Evolutionary conservation across 108 stramenopile genomes (phyloP), one percentile per base, ranked within the genome.

Genomic region (Fragilaria crotonensis): DNA sequence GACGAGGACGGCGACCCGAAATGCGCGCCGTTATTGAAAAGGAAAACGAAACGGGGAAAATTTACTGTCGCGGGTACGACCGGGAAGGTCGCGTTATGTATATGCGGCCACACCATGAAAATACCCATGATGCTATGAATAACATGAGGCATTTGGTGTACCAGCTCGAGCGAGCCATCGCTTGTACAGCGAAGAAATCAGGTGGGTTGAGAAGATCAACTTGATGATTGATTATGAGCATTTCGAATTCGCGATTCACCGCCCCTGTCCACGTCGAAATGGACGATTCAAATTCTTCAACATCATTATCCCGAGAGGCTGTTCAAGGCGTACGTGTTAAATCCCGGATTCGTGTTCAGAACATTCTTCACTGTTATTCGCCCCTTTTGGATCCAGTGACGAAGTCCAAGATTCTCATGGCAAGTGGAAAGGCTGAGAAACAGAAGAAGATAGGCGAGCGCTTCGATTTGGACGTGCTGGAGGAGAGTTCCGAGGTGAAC

Each of bases 121-220:
- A 96, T 63, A 89, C 89, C 5, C 59, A 62, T 5, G 51, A 87
- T 49, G 76, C 84, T 48, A 51, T 70, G 23, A 75, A 87, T 33
- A 87, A 96, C 36, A 93, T 97, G 79, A 60, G 76, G 22, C 85
- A 95, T 67, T 68, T 97, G 50, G 94, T 95, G 0, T 96, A 91
- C 57, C 79, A 86, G 55, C 59, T 97, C 48, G 95, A 93, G 68
- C 70, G 92, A 41, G 90, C 87, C 7, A 84, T 93, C 54, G 81
- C 81, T 9, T 93, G 91, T 58, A 81, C 83, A 14, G 55, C 63
- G 14, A 51, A 66, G 22, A 77, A 77, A n/a, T 75, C 73, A 0
- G 45, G 47, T 27, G 28, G n/a, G n/a, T 77, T 29, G 85, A 81
- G 50, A 94, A 94, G 65, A 72, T 94, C 18, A 84, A 72, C 62